A percentile compares a stretch with the other conserved stretches of the same genome.
phyloP scores from a whole-genome alignment of 106 monocot genomes.

The Dendrobium huoshanense region DNA sequence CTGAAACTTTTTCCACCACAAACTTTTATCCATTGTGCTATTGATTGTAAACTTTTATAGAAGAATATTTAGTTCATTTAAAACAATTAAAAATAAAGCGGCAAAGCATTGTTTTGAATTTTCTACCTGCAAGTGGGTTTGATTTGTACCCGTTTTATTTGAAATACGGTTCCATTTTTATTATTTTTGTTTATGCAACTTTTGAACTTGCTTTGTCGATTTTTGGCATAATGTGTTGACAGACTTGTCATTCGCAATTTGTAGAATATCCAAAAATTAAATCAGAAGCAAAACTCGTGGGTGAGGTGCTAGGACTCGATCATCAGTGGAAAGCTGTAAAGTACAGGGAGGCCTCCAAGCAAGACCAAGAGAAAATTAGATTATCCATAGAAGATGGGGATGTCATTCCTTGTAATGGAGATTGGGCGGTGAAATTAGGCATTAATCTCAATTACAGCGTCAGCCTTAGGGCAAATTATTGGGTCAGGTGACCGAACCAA shows the following conservation, averaged over 20 bases:
- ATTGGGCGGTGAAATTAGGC: conserved; percentile 92
- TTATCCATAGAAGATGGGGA: conserved; percentile 72
- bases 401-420: conserved; percentile 59
- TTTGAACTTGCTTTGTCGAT: not conserved
- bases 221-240: not conserved
- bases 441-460: conserved; percentile 84
- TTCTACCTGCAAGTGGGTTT: not conserved
- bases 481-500: too few relatives aligned
- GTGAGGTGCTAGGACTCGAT: conserved; percentile 52
- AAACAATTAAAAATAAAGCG: not conserved
- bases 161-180: too few relatives aligned
- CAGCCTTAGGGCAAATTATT: conserved; percentile 17
- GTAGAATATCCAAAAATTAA: conserved; percentile 83
- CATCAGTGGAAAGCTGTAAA: conserved; percentile 59
- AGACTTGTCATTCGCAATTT: conserved; percentile 1
- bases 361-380: conserved; percentile 47
- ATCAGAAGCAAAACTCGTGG: conserved; percentile 52
- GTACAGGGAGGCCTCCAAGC: conserved; percentile 45
- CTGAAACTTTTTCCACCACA: not conserved
- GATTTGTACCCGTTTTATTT: too few relatives aligned
- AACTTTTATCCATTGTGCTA: not conserved
- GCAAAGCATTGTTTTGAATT: not conserved
- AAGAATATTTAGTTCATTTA: not conserved
- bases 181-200: not conserved
- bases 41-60: not conserved